phyloP scores from a whole-genome alignment of 73 alveolate genomes.

The Paramecium caudatum region DNA sequence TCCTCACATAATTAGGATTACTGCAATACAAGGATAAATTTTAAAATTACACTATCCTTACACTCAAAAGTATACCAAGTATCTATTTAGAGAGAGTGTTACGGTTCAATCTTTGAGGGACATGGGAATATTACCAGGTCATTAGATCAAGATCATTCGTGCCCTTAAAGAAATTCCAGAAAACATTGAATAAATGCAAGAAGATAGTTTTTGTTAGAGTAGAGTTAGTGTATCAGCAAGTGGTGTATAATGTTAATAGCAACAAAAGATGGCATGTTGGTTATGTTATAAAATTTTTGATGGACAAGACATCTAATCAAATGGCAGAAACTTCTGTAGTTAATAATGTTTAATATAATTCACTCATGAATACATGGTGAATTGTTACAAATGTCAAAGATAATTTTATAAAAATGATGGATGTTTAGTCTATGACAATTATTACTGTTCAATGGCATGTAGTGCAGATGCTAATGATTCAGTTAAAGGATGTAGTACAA shows the following conservation, averaged over 20 bases:
- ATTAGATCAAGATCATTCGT: slow-evolving; percentile 40
- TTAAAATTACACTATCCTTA: slow-evolving; percentile 46
- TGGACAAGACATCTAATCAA: neutral
- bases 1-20: slow-evolving; percentile 24
- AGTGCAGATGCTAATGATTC: slow-evolving; percentile 30
- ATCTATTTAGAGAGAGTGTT: slow-evolving; percentile 60
- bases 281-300: slow-evolving; percentile 50
- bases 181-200: slow-evolving; percentile 3
- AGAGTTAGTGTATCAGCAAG: slow-evolving; percentile 41
- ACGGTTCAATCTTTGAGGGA: slow-evolving; percentile 62
- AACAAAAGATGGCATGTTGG: slow-evolving; percentile 55
- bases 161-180: slow-evolving; percentile 54
- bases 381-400: slow-evolving; percentile 34
- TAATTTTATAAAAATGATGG: slow-evolving; percentile 64
- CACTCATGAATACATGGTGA: slow-evolving; percentile 20
- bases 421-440: slow-evolving; percentile 40
- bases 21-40: slow-evolving; percentile 31
- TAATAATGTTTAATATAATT: slow-evolving; percentile 34
- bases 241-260: slow-evolving; percentile 25
- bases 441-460: slow-evolving; percentile 58
- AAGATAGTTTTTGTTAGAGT: slow-evolving; percentile 45
- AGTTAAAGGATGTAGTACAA: slow-evolving; percentile 51
- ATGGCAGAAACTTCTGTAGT: slow-evolving; percentile 58
- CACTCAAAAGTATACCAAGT: too few relatives aligned
- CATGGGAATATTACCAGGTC: slow-evolving; percentile 68